Percentiles rank a stretch among this genome's conserved stretches.
phyloP scores from a whole-genome alignment of 1,139 yeast species.

The Eremothecium coryli region DNA sequence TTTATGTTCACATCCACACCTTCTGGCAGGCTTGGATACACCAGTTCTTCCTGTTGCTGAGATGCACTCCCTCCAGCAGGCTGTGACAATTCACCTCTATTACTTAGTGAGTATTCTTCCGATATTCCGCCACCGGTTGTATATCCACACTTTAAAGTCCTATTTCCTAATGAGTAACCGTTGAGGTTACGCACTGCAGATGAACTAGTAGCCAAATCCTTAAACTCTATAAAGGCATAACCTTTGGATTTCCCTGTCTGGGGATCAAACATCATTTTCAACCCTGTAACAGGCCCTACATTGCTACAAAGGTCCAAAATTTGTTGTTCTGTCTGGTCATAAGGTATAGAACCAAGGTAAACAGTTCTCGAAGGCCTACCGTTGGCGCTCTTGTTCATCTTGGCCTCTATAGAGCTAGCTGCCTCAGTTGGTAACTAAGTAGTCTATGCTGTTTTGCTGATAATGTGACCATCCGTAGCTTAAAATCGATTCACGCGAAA shows the following conservation, averaged over 20 bases:
- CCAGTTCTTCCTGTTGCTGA: constrained; percentile 16
- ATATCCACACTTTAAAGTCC: constrained; percentile 67
- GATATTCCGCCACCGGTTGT: constrained; percentile 32
- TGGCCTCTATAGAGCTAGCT: background rate
- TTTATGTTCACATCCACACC: constrained; percentile 52
- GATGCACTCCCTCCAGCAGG: constrained; percentile 10
- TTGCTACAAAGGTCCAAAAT: constrained; percentile 38
- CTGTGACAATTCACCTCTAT: constrained; percentile 13
- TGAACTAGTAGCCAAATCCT: constrained; percentile 70
- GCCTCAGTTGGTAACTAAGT: no score
- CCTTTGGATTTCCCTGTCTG: constrained; percentile 90
- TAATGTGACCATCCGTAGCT: no score
- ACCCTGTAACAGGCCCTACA: constrained; percentile 73
- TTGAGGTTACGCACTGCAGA: constrained; percentile 86
- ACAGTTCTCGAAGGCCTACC: constrained; percentile 37
- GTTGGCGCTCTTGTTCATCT: constrained; percentile 5
- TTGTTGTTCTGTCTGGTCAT: constrained; percentile 82
- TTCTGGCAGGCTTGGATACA: constrained; percentile 37
- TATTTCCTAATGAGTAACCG: constrained; percentile 65
- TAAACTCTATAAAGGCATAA: constrained; percentile 77
- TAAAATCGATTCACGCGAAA: constrained; percentile 1
- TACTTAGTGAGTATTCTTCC: constrained; percentile 1
- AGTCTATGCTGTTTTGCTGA: no score
- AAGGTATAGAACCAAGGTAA: constrained; percentile 60
- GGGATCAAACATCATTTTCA: constrained; percentile 75